Percentiles rank a stretch among this genome's conserved stretches.
phyloP scores from a whole-genome alignment of 495 filamentous ascomycete genomes.

The Podospora pseudocomata region DNA sequence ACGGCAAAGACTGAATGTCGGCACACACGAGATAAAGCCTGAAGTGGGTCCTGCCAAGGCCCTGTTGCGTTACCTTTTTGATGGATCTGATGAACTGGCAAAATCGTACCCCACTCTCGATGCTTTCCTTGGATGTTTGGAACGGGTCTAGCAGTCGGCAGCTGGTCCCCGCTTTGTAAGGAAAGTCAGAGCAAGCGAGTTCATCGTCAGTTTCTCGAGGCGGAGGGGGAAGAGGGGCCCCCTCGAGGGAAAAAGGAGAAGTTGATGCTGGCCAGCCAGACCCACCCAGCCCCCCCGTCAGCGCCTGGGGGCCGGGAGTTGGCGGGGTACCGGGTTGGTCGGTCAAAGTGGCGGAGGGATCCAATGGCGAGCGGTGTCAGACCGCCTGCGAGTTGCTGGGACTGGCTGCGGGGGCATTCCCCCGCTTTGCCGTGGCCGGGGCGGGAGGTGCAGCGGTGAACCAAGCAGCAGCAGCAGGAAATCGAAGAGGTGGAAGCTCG shows the following conservation, averaged over 20 bases:
- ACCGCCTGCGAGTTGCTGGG: neutral
- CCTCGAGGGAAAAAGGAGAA: neutral
- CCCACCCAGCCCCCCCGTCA: neutral
- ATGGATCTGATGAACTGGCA: constrained; percentile 23
- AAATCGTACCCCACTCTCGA: neutral
- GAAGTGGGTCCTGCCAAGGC: constrained; percentile 17
- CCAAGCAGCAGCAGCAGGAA: neutral
- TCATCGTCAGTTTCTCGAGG: neutral
- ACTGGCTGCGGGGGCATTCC: neutral
- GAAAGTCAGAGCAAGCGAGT: neutral
- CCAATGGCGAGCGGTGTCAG: constrained; percentile 1
- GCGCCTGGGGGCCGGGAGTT: neutral
- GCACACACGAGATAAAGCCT: neutral
- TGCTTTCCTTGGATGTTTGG: neutral
- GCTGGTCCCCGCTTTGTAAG: neutral
- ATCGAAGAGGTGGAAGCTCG: neutral
- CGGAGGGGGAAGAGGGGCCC: too few relatives aligned
- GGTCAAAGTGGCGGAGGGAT: neutral
- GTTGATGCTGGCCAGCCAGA: neutral
- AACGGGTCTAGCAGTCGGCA: neutral
- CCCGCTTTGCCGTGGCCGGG: constrained; percentile 2
- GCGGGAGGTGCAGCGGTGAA: neutral
- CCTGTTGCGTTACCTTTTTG: constrained; percentile 5
- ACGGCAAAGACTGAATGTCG: neutral
- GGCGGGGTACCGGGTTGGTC: neutral